phyloP scores from a whole-genome alignment of 129 eudicot genomes.

The Centaurea solstitialis region DNA sequence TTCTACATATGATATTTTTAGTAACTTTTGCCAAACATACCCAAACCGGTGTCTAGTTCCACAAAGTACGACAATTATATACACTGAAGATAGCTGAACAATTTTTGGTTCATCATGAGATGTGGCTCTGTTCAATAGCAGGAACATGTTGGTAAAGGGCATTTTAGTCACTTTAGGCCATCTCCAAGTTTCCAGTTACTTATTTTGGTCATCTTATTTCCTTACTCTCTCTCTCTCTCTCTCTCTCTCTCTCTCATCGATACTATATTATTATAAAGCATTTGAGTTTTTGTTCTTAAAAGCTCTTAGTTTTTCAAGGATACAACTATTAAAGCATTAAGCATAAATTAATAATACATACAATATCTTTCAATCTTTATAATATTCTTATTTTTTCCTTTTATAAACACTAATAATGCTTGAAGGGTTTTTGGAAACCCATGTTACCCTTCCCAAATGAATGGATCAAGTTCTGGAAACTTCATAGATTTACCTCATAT shows the following conservation, averaged over 20 bases:
- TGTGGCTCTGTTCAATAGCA: background rate
- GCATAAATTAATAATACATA: background rate
- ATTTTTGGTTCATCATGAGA: background rate
- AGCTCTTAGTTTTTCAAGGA: background rate
- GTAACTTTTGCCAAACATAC: conserved; percentile 18
- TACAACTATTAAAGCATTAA: background rate
- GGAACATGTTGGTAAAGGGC: background rate
- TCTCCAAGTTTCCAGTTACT: background rate
- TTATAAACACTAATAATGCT: too few relatives aligned
- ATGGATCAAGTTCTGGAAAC: too few relatives aligned
- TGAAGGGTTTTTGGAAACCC: too few relatives aligned
- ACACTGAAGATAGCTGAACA: background rate
- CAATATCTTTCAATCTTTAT: too few relatives aligned
- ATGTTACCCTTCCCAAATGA: too few relatives aligned
- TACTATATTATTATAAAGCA: background rate
- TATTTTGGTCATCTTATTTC: background rate
- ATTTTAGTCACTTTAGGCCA: background rate
- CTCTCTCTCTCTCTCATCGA: background rate
- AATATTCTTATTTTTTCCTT: too few relatives aligned
- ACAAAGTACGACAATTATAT: background rate
- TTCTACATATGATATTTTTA: background rate
- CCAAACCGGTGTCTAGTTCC: background rate
- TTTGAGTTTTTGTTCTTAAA: background rate
- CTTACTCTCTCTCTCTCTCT: background rate
- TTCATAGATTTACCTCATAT: too few relatives aligned